phyloP scores from a whole-genome alignment of 2,329 filamentous ascomycete genomes.

The Lasiodiplodia theobromae region DNA sequence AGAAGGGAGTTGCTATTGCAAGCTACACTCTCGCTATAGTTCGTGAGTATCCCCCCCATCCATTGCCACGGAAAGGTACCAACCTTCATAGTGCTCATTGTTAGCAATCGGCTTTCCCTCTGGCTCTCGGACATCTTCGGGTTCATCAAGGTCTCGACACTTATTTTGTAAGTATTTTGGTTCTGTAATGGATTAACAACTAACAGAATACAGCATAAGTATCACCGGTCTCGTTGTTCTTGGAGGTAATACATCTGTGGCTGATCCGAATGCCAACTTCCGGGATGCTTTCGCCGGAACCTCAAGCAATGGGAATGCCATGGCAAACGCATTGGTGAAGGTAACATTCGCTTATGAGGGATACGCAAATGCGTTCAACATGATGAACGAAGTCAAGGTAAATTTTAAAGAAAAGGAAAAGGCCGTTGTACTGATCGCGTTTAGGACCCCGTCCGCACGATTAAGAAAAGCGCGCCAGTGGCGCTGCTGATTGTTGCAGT shows the following conservation, averaged over 20 bases:
- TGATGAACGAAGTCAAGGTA: constrained; percentile 41
- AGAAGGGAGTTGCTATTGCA: constrained; percentile 71
- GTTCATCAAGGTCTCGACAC: constrained; percentile 65
- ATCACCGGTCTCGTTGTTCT: constrained; percentile 41
- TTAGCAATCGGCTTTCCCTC: constrained; percentile 65
- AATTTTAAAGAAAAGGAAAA: too few species aligned
- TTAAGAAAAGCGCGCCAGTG: constrained; percentile 67
- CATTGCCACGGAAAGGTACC: not conserved
- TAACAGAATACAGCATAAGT: constrained; percentile 32
- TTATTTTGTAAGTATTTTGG: constrained; percentile 57
- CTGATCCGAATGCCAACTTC: constrained; percentile 40
- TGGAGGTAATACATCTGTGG: constrained; percentile 38
- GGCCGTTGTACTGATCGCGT: too few species aligned
- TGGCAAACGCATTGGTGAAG: constrained; percentile 42
- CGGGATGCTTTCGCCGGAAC: constrained; percentile 39
- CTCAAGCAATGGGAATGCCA: constrained; percentile 40
- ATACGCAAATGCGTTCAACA: constrained; percentile 44
- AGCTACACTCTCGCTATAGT: constrained; percentile 67
- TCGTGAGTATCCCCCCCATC: constrained; percentile 43
- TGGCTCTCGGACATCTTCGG: constrained; percentile 65
- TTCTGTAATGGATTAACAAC: not conserved
- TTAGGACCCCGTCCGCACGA: constrained; percentile 65
- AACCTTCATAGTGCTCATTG: constrained; percentile 50
- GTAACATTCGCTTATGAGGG: constrained; percentile 43
- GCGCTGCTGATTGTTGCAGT: constrained; percentile 68